A percentile compares a stretch with the other conserved stretches of the same genome.
Evolutionary conservation across 768 basidiomycete species (phyloP).

Genomic region (Phaeotremella fagi): DNA sequence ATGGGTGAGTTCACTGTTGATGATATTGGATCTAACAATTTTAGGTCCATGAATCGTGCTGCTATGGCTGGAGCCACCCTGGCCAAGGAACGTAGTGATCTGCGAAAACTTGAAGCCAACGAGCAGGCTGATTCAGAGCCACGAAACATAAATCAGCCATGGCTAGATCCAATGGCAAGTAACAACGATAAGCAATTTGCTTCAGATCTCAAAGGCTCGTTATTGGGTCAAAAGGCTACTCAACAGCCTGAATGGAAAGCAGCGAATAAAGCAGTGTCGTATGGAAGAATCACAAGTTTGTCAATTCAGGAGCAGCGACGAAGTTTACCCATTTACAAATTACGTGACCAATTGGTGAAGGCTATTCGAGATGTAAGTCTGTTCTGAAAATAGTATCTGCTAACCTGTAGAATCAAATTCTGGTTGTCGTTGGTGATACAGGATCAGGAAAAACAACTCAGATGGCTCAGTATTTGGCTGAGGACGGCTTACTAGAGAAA

Average conservation of each 20-base stretch:
- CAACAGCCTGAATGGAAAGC: conserved; percentile 88
- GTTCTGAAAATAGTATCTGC: background rate
- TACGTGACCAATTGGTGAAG: conserved; percentile 79
- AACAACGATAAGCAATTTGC: conserved; percentile 83
- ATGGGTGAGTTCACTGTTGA: conserved; percentile 55
- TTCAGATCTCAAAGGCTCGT: conserved; percentile 67
- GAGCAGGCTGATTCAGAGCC: conserved; percentile 91
- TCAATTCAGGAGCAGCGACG: conserved; percentile 92
- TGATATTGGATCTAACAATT: background rate
- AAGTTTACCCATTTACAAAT: conserved; percentile 89
- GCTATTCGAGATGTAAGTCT: conserved; percentile 77
- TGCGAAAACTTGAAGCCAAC: conserved; percentile 89
- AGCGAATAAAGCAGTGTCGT: conserved; percentile 86
- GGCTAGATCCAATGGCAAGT: conserved; percentile 97
- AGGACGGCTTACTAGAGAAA: conserved; percentile 83
- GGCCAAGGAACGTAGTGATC: conserved; percentile 89
- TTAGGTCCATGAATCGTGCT: conserved; percentile 76
- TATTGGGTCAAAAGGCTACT: conserved; percentile 67
- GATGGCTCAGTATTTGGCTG: conserved; percentile 97
- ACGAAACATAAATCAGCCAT: conserved; percentile 89
- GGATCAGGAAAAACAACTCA: conserved; percentile 99
- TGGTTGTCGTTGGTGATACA: conserved; percentile 97
- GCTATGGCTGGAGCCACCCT: conserved; percentile 88
- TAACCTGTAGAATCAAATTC: conserved; percentile 73
- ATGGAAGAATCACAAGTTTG: conserved; percentile 82